A percentile compares a stretch with the other conserved stretches of the same genome.
Conservation (phyloP, 768 basidiomycete genomes). For the Symmetrospora coprosmae region DNA sequence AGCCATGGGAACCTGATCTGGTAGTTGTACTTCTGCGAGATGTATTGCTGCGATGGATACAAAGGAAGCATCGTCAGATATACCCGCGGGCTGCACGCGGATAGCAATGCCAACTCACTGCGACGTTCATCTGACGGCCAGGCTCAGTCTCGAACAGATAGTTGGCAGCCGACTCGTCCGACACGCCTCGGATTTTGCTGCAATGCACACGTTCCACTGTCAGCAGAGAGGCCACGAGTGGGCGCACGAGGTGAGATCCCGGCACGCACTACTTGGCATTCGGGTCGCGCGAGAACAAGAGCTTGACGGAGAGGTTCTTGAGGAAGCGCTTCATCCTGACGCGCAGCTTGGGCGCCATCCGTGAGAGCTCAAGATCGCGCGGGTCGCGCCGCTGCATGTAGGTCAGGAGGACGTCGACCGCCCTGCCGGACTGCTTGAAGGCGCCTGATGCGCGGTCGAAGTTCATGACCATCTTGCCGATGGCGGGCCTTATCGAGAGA, state of each 20-base stretch:
- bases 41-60: neutral
- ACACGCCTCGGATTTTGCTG: slow-evolving; percentile 12
- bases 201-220: too few species aligned
- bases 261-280: neutral
- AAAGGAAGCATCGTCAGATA: too few species aligned
- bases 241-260: too few species aligned
- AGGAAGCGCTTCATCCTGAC: neutral
- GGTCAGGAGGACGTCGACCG: neutral
- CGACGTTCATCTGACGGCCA: neutral
- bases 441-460: neutral
- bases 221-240: too few species aligned
- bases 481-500: neutral
- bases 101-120: neutral
- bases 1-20: neutral
- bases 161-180: neutral
- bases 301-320: neutral
- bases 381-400: neutral
- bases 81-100: too few species aligned
- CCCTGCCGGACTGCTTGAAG: slow-evolving; percentile 4
- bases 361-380: neutral
- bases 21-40: neutral
- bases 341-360: neutral
- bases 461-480: slow-evolving; percentile 14
- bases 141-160: neutral
- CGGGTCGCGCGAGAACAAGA: neutral